Percentiles rank a stretch among this genome's conserved stretches.
These are phyloP conservation scores for Fomitopsis schrenkii DNA, from an alignment of 1,284 basidiomycete genomes.

Conservation along the genomic window DNA sequence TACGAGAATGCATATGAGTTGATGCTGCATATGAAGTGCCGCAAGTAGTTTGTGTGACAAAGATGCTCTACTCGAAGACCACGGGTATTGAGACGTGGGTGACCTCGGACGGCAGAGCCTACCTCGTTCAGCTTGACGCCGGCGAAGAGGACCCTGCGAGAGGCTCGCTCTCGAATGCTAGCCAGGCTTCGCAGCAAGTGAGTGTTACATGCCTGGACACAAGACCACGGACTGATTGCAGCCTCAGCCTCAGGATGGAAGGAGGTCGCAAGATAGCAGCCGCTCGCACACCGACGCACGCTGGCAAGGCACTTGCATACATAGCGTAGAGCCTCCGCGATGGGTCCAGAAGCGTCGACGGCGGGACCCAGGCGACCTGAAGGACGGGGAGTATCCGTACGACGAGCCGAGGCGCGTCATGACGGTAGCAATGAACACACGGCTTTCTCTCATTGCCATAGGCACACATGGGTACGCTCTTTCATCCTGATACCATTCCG, in stretches of 20 bases:
- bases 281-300: slow-evolving; percentile 10
- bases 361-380: slow-evolving; percentile 41
- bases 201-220: neutral
- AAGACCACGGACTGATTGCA: neutral
- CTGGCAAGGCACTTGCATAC: slow-evolving; percentile 69
- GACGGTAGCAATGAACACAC: slow-evolving; percentile 71
- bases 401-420: slow-evolving; percentile 64
- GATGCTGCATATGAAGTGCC: neutral
- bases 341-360: slow-evolving; percentile 72
- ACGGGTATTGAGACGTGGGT: slow-evolving; percentile 75
- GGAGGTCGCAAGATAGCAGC: slow-evolving; percentile 18
- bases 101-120: slow-evolving; percentile 76
- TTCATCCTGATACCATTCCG: neutral
- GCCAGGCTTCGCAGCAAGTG: slow-evolving; percentile 13
- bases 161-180: slow-evolving; percentile 15
- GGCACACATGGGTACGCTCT: slow-evolving; percentile 66
- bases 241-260: slow-evolving; percentile 5
- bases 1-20: neutral
- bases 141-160: slow-evolving; percentile 13
- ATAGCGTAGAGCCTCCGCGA: slow-evolving; percentile 62
- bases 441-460: slow-evolving; percentile 83
- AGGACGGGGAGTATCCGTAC: slow-evolving; percentile 38
- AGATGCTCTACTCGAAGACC: slow-evolving; percentile 52
- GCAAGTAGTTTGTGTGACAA: slow-evolving; percentile 50
- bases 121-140: slow-evolving; percentile 60